phyloP scores from a whole-genome alignment of 2,329 filamentous ascomycete genomes.

The Colletotrichum melonis region DNA sequence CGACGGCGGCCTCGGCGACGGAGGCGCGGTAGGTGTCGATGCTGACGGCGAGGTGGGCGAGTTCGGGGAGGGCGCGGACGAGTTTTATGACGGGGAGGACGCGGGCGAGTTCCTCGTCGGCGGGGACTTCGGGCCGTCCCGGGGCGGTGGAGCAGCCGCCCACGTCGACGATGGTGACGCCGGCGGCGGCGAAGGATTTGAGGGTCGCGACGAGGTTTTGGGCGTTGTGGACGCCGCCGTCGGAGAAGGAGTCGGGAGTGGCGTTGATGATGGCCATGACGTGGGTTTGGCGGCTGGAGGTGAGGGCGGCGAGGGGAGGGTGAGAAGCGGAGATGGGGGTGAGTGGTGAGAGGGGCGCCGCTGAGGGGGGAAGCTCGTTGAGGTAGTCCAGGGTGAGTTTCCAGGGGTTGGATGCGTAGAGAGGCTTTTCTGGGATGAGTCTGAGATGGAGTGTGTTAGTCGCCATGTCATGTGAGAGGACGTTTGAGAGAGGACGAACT shows the following conservation, averaged over 20 bases:
- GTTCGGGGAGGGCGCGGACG: slow-evolving; percentile 75
- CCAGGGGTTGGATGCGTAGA: slow-evolving; percentile 67
- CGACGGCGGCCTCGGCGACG: slow-evolving; percentile 81
- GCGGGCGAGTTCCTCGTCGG: slow-evolving; percentile 80
- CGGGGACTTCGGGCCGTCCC: slow-evolving; percentile 73
- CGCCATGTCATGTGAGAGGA: not conserved
- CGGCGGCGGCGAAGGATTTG: slow-evolving; percentile 70
- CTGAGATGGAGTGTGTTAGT: slow-evolving; percentile 45
- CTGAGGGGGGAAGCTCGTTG: slow-evolving; percentile 64
- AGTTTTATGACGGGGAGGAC: slow-evolving; percentile 82
- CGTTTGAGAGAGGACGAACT: slow-evolving; percentile 60
- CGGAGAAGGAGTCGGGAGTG: slow-evolving; percentile 97
- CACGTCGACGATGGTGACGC: slow-evolving; percentile 89
- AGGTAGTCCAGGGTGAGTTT: slow-evolving; percentile 71
- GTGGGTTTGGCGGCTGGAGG: slow-evolving; percentile 71
- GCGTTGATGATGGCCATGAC: slow-evolving; percentile 96
- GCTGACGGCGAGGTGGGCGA: slow-evolving; percentile 77
- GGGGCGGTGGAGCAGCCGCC: slow-evolving; percentile 95
- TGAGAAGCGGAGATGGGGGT: slow-evolving; percentile 62
- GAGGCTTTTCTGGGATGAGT: slow-evolving; percentile 65
- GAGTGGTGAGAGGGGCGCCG: slow-evolving; percentile 66
- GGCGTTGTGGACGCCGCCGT: slow-evolving; percentile 76
- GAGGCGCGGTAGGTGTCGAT: slow-evolving; percentile 92
- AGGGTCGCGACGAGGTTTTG: slow-evolving; percentile 69
- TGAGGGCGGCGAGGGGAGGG: slow-evolving; percentile 66